Evolutionary conservation across 306 rosid species (phyloP).

Genomic region (Leucaena leucocephala): DNA sequence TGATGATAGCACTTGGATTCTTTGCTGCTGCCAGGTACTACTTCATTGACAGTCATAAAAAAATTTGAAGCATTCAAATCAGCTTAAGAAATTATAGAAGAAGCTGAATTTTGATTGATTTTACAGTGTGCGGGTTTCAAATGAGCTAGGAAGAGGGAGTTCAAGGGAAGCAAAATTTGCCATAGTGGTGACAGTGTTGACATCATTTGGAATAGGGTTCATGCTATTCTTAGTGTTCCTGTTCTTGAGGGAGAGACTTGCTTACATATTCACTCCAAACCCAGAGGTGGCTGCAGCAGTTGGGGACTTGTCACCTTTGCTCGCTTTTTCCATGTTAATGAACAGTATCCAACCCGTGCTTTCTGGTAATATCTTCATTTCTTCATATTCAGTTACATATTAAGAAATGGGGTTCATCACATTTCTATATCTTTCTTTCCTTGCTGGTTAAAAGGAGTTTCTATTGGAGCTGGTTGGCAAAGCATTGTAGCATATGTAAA

Average conservation of each 20-base stretch:
- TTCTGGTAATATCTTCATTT: constrained; percentile 39
- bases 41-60: neutral
- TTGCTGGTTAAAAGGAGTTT: constrained; percentile 40
- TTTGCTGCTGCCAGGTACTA: constrained; percentile 49
- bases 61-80: neutral
- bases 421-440: neutral
- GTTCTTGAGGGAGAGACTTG: constrained; percentile 35
- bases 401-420: neutral
- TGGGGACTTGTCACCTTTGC: constrained; percentile 43
- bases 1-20: constrained; percentile 58
- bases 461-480: constrained; percentile 62
- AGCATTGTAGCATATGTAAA: constrained; percentile 54
- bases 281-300: constrained; percentile 42
- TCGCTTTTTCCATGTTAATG: constrained; percentile 48
- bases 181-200: constrained; percentile 26
- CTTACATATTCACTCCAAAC: constrained; percentile 43
- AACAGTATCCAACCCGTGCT: constrained; percentile 59
- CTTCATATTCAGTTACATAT: neutral
- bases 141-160: constrained; percentile 56
- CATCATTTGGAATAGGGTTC: constrained; percentile 42
- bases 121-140: constrained; percentile 51
- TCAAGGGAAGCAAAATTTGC: constrained; percentile 50
- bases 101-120: neutral
- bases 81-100: neutral
- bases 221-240: constrained; percentile 40